Conservation (phyloP, 306 rosid genomes). For the Vicia villosa region DNA sequence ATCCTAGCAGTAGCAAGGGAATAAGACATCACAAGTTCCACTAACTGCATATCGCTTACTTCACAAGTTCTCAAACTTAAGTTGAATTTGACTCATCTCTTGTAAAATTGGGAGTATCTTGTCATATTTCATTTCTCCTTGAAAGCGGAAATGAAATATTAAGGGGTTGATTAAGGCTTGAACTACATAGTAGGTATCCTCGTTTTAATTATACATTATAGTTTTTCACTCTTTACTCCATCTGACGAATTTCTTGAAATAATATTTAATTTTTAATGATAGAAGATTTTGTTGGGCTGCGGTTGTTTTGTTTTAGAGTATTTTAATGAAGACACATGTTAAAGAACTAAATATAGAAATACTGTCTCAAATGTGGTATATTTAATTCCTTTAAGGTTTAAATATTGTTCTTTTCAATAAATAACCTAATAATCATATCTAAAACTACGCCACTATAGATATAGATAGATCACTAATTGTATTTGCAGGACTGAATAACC, state of each 20-base stretch:
- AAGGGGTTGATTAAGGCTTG: background rate
- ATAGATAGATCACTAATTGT: too few relatives aligned
- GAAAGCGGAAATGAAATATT: background rate
- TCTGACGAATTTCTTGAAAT: background rate
- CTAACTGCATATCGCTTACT: background rate
- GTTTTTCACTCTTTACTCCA: background rate
- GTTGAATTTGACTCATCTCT: background rate
- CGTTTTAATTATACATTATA: background rate
- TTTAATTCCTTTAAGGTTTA: too few relatives aligned
- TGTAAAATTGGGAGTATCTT: background rate
- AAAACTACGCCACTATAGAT: too few relatives aligned
- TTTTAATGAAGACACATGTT: background rate
- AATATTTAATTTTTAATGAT: background rate
- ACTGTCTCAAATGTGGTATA: too few relatives aligned
- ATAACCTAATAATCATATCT: too few relatives aligned
- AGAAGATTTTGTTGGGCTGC: background rate
- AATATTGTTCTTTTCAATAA: too few relatives aligned
- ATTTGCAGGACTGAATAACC: background rate
- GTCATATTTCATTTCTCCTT: background rate
- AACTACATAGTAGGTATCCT: background rate
- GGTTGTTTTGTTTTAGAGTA: background rate
- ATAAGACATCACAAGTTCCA: too few relatives aligned
- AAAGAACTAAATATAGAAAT: too few relatives aligned
- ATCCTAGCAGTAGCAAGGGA: background rate
- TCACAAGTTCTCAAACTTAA: background rate